Base-by-base conservation (phyloP, 148 eudicot genomes). In the Amaranthus hypochondriacus region DNA sequence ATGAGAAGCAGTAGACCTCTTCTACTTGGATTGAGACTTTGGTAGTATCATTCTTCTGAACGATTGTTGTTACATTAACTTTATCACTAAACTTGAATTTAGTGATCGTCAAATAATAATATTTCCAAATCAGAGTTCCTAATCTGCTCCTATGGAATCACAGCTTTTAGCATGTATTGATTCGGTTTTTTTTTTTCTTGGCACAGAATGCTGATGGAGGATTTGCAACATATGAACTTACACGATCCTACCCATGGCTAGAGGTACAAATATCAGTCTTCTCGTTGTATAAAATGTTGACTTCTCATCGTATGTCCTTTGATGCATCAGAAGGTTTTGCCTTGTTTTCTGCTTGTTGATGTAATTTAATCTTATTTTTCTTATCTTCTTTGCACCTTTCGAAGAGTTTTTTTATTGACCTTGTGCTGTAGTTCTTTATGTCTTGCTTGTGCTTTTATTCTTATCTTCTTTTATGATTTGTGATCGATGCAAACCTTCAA, bases 161-260 rank as follows among this genome's bases (percentile, higher is more conserved):
- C 39, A 2, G 21, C 52, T 10, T 75, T 75, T 49, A 6, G 21
- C 28, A 66, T 48, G 9, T 28, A 28, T n/a, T 66, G 69, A 48
- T 67, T 2, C 50, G 39, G 3, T 62, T 77, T 69, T 14, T 18
- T 18, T 0, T 78, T 54, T 65, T 78, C 4, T 57, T 62, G 60
- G 57, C 75, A 75, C 91, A 96, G 99, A 96, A 96, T 76, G 76
- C 53, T 10, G 86, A 77, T 71, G 99, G 99, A 66, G 91, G 99
- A 70, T 89, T 87, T 83, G 97, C 97, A 73, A 96, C 99, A 46
- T 96, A 96, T 86, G 99, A 96, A 82, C 91, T 96, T 66, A 92
- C 99, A 62, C 84, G 99, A 84, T 96, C 99, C 70, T 96, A 92
- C 74, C 75, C 87, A 71, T 96, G 99, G 99, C 78, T 92, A 74